Evolutionary conservation across 2,329 filamentous ascomycete species (phyloP).

Genomic region (Aurifilum marmelostoma): DNA sequence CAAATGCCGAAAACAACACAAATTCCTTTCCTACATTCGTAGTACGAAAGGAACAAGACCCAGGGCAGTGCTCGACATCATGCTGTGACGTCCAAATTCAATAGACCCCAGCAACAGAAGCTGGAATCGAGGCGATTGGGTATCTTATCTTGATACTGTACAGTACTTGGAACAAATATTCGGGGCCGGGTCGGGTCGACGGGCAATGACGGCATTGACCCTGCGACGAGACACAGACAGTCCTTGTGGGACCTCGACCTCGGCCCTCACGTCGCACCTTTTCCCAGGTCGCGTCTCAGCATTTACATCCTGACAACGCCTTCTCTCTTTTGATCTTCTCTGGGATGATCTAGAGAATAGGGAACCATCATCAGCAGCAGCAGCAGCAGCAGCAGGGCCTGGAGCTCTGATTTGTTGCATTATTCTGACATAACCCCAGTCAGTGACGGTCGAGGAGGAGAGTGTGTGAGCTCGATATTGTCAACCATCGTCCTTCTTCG

Average conservation of each 20-base stretch:
- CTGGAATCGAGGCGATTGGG: not conserved
- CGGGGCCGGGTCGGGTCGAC: too few species aligned
- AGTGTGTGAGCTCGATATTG: not conserved
- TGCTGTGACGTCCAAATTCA: too few species aligned
- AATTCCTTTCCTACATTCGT: too few species aligned
- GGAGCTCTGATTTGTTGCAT: not conserved
- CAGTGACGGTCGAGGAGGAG: not conserved
- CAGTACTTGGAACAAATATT: not conserved
- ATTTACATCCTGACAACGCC: not conserved
- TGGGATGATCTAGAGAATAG: not conserved
- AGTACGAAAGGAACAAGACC: not conserved
- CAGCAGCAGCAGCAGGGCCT: not conserved
- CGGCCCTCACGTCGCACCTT: constrained; percentile 3
- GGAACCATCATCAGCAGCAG: not conserved
- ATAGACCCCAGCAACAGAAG: not conserved
- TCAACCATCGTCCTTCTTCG: not conserved
- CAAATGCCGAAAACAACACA: too few species aligned
- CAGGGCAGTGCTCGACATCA: not conserved
- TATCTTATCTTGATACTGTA: too few species aligned
- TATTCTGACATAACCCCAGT: not conserved
- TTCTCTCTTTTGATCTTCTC: not conserved
- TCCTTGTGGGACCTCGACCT: not conserved
- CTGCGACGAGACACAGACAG: not conserved
- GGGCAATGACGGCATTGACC: constrained; percentile 11
- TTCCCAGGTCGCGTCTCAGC: not conserved